These are phyloP conservation scores for Toxicodendron radicans DNA, from an alignment of 345 rosid genomes.

Conservation along the genomic window DNA sequence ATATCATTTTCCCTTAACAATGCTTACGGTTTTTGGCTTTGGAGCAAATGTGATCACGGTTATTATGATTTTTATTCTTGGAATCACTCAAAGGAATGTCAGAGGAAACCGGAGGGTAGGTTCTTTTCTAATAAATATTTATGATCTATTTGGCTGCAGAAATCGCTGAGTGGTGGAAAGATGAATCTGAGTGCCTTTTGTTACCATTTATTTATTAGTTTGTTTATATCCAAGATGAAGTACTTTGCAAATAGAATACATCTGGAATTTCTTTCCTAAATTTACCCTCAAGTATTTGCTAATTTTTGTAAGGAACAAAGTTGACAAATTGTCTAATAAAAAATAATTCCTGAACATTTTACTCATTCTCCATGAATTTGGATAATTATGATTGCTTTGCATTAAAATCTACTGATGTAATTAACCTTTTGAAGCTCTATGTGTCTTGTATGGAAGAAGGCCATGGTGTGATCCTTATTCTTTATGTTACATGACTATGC, in stretches of 20 bases:
- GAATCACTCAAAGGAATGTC: constrained; percentile 38
- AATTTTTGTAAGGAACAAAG: not conserved
- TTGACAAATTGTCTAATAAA: not conserved
- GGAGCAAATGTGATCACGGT: constrained; percentile 60
- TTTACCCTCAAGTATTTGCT: not conserved
- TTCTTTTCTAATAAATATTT: not conserved
- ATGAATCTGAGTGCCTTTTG: not conserved
- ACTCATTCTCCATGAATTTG: not conserved
- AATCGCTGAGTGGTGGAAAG: not conserved
- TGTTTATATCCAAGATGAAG: not conserved
- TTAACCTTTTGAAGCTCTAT: not conserved
- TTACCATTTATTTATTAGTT: not conserved
- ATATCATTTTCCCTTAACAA: constrained; percentile 40
- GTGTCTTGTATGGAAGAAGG: not conserved
- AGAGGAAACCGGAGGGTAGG: constrained; percentile 45
- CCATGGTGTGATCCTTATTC: not conserved
- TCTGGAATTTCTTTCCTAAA: not conserved
- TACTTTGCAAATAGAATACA: not conserved
- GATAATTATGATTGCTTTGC: not conserved
- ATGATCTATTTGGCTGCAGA: not conserved
- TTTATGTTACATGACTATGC: not conserved
- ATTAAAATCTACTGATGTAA: too few species aligned
- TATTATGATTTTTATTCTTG: constrained; percentile 42
- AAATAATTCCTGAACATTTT: not conserved
- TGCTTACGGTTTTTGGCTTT: constrained; percentile 60